Base-by-base conservation (phyloP, 2,329 filamentous ascomycete genomes). In the Penicillium sp. region DNA sequence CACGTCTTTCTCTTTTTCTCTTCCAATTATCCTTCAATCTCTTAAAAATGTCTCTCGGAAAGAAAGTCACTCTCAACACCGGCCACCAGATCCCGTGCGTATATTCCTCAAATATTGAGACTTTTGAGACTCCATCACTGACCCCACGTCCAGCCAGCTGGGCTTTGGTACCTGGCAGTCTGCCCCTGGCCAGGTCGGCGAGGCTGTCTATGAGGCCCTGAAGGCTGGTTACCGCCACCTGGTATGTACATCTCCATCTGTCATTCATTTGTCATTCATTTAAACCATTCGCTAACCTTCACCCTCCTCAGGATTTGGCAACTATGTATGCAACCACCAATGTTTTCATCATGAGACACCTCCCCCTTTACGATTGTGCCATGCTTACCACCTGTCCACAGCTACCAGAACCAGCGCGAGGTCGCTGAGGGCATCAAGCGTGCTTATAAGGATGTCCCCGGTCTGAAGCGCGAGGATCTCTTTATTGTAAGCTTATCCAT, bases 111-210 rank as follows among this genome's bases (percentile, higher is more conserved):
- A 10, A 10, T 9, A 42, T 4, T 10, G 19, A 26, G 13, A 22
- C 22, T 7, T 7, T 24, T 24, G 22, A 39, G 21, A 21, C 34
- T 50, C 8, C 6, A 50, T 19, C 2, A 17, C 28, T 22, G n/a
- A 41, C 51, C 39, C 6, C 32, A n/a, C 28, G 3, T 35, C 13
- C 41, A 70, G 67, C 53, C 64, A 66, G 51, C 57, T 69, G 57
- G 68, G 68, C 51, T 70, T 69, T 48, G 68, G 68, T 44, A 70
- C 68, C 51, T 70, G 68, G 68, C 68, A 70, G 52, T 66, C 68
- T 34, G 64, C 59, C 49, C 68, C 68, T 48, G 67, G 68, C 38
- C 57, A 70, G 57, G 68, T 70, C 43, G 68, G 67, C 32, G 64
- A 67, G 55, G 64, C 67, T 22, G 67, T 70, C 49, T 70, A 67